phyloP scores from a whole-genome alignment of 2,329 filamentous ascomycete genomes.

The Ilyonectria sp. region DNA sequence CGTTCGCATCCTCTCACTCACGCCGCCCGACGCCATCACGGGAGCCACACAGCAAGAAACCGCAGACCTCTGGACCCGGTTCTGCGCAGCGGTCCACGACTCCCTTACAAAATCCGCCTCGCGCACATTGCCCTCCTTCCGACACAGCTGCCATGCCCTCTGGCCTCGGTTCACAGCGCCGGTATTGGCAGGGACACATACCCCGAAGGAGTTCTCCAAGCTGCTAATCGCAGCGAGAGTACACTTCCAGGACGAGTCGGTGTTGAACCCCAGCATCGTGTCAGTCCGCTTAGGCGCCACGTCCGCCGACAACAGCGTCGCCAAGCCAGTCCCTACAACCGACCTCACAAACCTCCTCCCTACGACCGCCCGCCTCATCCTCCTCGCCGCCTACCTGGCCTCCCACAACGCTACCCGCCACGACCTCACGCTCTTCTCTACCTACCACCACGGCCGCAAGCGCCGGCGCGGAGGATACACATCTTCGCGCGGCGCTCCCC shows the following conservation, averaged over 20 bases:
- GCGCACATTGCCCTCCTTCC: conserved; percentile 83
- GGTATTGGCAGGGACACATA: conserved; percentile 80
- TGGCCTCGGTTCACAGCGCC: conserved; percentile 91
- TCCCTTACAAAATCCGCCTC: conserved; percentile 85
- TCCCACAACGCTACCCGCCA: conserved; percentile 84
- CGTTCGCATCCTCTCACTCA: conserved; percentile 79
- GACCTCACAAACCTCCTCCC: conserved; percentile 75
- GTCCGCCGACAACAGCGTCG: not conserved
- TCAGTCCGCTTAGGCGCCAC: conserved; percentile 45
- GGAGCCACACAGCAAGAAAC: conserved; percentile 71
- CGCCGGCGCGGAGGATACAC: conserved; percentile 63
- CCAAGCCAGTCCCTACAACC: conserved; percentile 45
- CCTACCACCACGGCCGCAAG: conserved; percentile 70
- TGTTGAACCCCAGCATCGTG: conserved; percentile 77
- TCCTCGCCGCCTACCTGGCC: conserved; percentile 84
- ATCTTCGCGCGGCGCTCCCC: conserved; percentile 49
- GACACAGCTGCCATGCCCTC: conserved; percentile 77
- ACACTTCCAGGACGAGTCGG: conserved; percentile 81
- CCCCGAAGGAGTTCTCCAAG: conserved; percentile 86
- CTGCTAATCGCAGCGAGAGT: conserved; percentile 80
- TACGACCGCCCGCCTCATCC: conserved; percentile 79
- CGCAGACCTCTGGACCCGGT: conserved; percentile 82
- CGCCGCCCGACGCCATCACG: conserved; percentile 59
- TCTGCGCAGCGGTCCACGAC: conserved; percentile 89
- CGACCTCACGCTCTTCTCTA: conserved; percentile 83